Evolutionary conservation across 2,329 filamentous ascomycete genomes (phyloP), one percentile per base, ranked within the genome.

Genomic region (Tolypocladium sp.): DNA sequence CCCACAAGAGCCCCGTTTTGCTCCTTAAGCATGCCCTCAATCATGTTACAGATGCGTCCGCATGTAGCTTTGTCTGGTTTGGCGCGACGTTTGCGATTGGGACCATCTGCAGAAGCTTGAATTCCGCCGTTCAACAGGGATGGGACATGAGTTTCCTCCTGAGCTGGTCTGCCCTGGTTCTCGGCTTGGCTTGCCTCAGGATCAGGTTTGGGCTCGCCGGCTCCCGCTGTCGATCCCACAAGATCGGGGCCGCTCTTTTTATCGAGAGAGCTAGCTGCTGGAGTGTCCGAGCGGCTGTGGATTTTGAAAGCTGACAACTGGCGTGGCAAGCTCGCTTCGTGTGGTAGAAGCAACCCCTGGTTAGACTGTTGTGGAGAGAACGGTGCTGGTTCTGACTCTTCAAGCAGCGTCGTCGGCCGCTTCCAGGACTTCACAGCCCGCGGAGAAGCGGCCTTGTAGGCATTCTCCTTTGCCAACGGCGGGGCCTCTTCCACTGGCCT

Each of bases 1-100:
- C 79, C 78, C 1, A 82, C 79, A 52, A 84, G 79, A 1, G 79
- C 77, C 0, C 81, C 81, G 2, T 70, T 66, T 7, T 70, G 64
- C 38, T 70, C 66, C n/a, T 60, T 62, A 37, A 74, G 63, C 37
- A 71, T 61, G 4, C 67, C 65, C 7, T 68, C 65, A 20, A 74
- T 64, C 12, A 71, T 64, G 27, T 63, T 59, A 25, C 60, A 65
- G 12, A 71, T 63, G 12, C 66, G 63, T 9, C 56, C 63, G n/a
- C 58, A 62, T 4, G 27, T 40, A n/a, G 2, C 25, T 49, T 60
- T 30, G 35, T 46, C 40, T 15, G 46, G 30, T 27, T 42, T 54
- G 17, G 25, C 27, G 22, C 55, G 55, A 37, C 55, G 27, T 25
- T 46, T 35, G 12, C 41, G 40, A 22, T n/a, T 38, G 10, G 42